A percentile compares a stretch with the other conserved stretches of the same genome.
Conservation (phyloP, 306 rosid genomes). For the Gastrolobium villosum region DNA sequence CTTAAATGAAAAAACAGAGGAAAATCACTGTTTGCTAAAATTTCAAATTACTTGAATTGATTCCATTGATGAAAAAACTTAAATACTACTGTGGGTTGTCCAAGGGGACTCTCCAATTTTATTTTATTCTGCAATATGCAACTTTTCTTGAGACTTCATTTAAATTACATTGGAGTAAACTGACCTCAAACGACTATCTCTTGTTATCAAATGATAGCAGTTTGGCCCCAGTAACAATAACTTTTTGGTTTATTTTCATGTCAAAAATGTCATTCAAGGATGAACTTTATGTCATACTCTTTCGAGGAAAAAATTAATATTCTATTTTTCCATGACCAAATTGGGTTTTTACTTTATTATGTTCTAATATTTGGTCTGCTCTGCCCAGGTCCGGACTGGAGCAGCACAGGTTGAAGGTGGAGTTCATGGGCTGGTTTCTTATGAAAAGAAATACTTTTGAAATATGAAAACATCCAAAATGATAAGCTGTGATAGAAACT, state of each 20-base stretch:
- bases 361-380: slow-evolving; percentile 35
- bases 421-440: slow-evolving; percentile 85
- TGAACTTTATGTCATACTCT: slow-evolving; percentile 4
- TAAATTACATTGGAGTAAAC: not conserved
- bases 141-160: slow-evolving; percentile 6
- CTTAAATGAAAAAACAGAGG: slow-evolving; percentile 1
- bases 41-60: not conserved
- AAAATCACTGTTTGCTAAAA: not conserved
- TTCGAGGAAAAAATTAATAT: not conserved
- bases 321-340: not conserved
- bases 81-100: not conserved
- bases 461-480: slow-evolving; percentile 39
- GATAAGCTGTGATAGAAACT: slow-evolving; percentile 9
- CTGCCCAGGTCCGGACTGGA: slow-evolving; percentile 83
- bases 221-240: slow-evolving; percentile 5
- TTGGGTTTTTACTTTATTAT: not conserved
- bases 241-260: not conserved
- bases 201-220: not conserved
- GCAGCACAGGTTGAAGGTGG: slow-evolving; percentile 99
- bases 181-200: not conserved
- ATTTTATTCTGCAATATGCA: not conserved
- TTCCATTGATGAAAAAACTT: not conserved
- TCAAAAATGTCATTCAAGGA: not conserved
- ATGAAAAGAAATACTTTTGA: slow-evolving; percentile 87
- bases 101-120: slow-evolving; percentile 5